Conservation (phyloP, 1,139 yeast species). For the Pichia sp. region DNA sequence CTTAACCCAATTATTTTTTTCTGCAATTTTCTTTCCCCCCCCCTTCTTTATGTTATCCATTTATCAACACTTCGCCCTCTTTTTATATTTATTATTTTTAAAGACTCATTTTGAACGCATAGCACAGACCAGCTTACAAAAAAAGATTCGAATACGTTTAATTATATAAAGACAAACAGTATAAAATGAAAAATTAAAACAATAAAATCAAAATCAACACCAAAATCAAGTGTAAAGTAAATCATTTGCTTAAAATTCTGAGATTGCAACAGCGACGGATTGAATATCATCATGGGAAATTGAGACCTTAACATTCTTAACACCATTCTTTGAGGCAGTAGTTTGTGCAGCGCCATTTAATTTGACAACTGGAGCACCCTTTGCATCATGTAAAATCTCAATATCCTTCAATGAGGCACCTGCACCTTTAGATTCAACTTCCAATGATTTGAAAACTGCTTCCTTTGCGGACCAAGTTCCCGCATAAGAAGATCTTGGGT, state of each 20-base stretch:
- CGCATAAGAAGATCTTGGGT: constrained; percentile 84
- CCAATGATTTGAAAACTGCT: constrained; percentile 94
- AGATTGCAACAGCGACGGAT: constrained; percentile 94
- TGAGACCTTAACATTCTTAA: constrained; percentile 69
- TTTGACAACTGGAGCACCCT: constrained; percentile 76
- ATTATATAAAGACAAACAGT: too few species aligned
- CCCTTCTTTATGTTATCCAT: too few species aligned
- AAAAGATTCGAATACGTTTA: too few species aligned
- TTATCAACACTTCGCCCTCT: too few species aligned
- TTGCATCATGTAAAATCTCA: constrained; percentile 68
- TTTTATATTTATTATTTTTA: too few species aligned
- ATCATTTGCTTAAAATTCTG: constrained; percentile 39
- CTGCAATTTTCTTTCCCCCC: too few species aligned
- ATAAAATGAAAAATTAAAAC: too few species aligned
- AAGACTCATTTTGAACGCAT: too few species aligned
- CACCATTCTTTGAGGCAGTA: constrained; percentile 67
- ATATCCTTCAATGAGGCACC: constrained; percentile 91
- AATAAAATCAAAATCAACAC: too few species aligned
- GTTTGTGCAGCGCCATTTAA: constrained; percentile 68
- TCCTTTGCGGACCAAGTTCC: constrained; percentile 99
- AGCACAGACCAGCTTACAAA: too few species aligned
- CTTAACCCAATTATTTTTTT: too few species aligned
- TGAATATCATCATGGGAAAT: constrained; percentile 96
- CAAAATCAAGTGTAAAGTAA: too few species aligned
- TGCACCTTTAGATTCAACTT: constrained; percentile 85